Evolutionary conservation across 2,329 filamentous ascomycete genomes (phyloP), one percentile per base, ranked within the genome.

Genomic region (Akanthomyces dipterigenus): DNA sequence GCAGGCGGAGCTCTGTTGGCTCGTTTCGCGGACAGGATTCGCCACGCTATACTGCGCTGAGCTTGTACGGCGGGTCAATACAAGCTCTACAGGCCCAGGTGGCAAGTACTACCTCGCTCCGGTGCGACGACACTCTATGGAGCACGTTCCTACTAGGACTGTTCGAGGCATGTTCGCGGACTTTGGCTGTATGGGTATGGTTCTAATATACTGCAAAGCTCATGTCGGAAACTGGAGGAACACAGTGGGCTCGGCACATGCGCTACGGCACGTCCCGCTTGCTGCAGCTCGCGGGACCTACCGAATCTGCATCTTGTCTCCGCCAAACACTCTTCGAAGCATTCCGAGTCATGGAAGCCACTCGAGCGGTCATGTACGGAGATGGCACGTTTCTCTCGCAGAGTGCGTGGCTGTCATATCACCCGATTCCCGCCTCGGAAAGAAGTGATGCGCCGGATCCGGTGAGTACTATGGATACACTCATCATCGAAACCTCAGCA

Each of bases 181-280:
- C 5, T 3, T 14, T 1, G 9, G 1, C 31, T 5, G 9, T 11
- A 36, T 4, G 31, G 22, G 5, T 0, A 46, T 1, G 1, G 8
- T 28, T 7, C 59, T 67, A 22, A 70, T 0, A 0, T 6, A 22
- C 3, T 6, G 3, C 0, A 0, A 3, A 72, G 70, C 61, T 72
- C 1, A 68, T 71, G 59, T 64, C 70, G 0, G 65, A 71, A 22
- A 49, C 64, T 0, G 67, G 66, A 2, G 67, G 65, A 5, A 67
- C 69, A 0, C 60, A 63, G 16, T 72, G 68, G 69, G 63, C 64
- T 1, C 68, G 62, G 8, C 70, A 72, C 9, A 70, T 72, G 69
- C 20, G 69, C 0, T 67, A 67, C 40, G 70, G 70, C 11, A 69
- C 66, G 6, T 65, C 64, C 0, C 66, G 45, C 11, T 58, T 72